These are phyloP conservation scores for Marchantia paleacea DNA, from an alignment of 225 moss, liverwort and hornwort genomes.

Conservation along the genomic window DNA sequence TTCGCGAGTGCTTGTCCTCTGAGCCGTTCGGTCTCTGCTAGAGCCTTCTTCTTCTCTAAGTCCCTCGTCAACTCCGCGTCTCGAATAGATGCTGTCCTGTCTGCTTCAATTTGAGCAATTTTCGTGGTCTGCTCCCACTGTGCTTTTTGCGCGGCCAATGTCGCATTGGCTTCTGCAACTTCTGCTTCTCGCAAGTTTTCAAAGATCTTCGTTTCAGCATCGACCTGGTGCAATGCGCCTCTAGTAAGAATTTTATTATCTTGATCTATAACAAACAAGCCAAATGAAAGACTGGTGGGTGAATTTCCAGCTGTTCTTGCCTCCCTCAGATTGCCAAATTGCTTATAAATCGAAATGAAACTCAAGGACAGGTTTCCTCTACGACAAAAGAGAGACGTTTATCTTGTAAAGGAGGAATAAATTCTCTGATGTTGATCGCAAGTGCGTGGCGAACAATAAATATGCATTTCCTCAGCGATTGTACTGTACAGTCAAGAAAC, in stretches of 20 bases:
- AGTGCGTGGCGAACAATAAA: no score
- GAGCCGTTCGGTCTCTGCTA: slow-evolving; percentile 47
- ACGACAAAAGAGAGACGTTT: no score
- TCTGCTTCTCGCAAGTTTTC: slow-evolving; percentile 45
- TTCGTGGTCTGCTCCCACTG: slow-evolving; percentile 36
- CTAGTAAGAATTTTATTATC: not conserved
- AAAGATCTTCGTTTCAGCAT: slow-evolving; percentile 45
- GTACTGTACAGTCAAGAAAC: no score
- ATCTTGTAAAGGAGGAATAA: no score
- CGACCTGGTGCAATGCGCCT: slow-evolving; percentile 24
- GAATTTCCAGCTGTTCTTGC: no score
- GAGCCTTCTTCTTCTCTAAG: slow-evolving; percentile 46
- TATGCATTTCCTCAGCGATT: no score
- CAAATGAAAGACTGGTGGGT: no score
- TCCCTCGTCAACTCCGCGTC: slow-evolving; percentile 45
- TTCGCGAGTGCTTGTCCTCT: slow-evolving; percentile 41
- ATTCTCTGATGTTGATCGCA: no score
- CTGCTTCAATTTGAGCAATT: slow-evolving; percentile 47
- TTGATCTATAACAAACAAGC: no score
- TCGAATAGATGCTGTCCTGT: slow-evolving; percentile 33
- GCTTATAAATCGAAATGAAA: no score
- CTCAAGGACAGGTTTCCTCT: no score
- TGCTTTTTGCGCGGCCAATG: slow-evolving; percentile 40
- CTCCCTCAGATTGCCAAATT: no score
- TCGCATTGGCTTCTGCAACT: slow-evolving; percentile 44